Evolutionary conservation across 495 filamentous ascomycete genomes (phyloP), one percentile per base, ranked within the genome.

Genomic region (Hypoxylon fragiforme): DNA sequence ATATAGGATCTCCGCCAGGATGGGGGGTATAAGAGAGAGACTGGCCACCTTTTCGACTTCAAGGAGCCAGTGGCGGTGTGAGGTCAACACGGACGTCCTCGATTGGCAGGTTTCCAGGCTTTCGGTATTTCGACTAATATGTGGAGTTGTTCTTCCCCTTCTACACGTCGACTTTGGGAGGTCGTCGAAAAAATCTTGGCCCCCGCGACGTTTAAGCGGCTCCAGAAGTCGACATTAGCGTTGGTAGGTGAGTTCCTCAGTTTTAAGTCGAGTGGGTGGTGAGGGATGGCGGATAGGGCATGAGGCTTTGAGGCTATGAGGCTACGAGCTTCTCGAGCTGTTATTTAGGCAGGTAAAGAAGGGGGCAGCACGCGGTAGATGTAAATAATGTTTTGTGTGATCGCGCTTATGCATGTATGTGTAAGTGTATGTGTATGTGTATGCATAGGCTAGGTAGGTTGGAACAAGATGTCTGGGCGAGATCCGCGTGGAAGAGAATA

Each of bases 351-450:
- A 41, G 44, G 44, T n/a, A n/a, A n/a, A n/a, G n/a, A n/a, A n/a
- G n/a, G n/a, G 50, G 39, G 12, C 4, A 11, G 52, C 58, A 62
- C 58, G 26, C 45, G 41, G 28, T 30, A 41, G 43, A 56, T 52
- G 58, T 62, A 62, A 56, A 62, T 56, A 62, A 48, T 52, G 42
- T 47, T 47, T 54, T 56, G 43, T 56, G 46, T 56, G 42, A 42
- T 55, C 52, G 51, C 50, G 58, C 51, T 55, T 62, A 62, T 62
- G 58, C 51, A 62, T 44, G 46, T 55, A 53, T n/a, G n/a, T n/a
- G n/a, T n/a, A n/a, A n/a, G n/a, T n/a, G n/a, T 45, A 35, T 60
- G 50, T 50, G 50, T 60, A 54, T 55, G 57, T 50, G 46, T 41
- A 41, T 43, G 49, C 45, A 56, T 50, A 28, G 49, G 38, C 31